Conservation (phyloP, 2,329 filamentous ascomycete genomes). For the Leptoxyphium fumago region DNA sequence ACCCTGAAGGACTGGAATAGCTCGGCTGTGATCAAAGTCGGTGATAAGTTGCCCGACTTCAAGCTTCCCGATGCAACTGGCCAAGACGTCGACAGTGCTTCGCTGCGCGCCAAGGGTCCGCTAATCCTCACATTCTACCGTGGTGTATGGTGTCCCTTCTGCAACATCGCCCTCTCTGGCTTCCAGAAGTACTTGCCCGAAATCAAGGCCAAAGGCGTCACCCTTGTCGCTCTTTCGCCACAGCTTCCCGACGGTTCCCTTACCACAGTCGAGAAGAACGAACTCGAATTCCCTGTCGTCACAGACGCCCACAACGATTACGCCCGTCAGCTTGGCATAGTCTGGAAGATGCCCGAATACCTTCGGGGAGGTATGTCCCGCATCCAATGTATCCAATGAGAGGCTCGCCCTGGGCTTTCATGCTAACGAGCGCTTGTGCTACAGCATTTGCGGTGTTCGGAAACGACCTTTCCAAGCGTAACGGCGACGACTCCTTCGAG, state of each 20-base stretch:
- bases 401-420: too few relatives aligned
- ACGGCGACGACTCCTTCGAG: conserved; percentile 25
- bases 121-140: conserved; percentile 33
- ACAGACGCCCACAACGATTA: conserved; percentile 25
- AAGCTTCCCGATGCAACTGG: conserved; percentile 1
- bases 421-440: too few relatives aligned
- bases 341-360: too few relatives aligned
- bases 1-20: not conserved
- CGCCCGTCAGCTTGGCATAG: conserved; percentile 14
- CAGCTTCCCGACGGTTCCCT: conserved; percentile 27
- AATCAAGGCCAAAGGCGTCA: conserved; percentile 24
- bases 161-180: conserved; percentile 25
- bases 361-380: too few relatives aligned
- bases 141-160: conserved; percentile 33
- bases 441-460: conserved; percentile 17
- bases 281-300: conserved; percentile 27
- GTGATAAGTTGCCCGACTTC: conserved; percentile 1
- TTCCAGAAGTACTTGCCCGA: conserved; percentile 24
- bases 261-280: conserved; percentile 26
- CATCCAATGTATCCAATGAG: too few relatives aligned
- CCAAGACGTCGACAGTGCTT: not conserved
- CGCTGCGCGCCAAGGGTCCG: conserved; percentile 1
- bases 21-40: not conserved
- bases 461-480: conserved; percentile 17
- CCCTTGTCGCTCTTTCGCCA: conserved; percentile 29